Evolutionary conservation across 805 yeast genomes (phyloP).

Genomic region (Schizosaccharomyces octosporus): DNA sequence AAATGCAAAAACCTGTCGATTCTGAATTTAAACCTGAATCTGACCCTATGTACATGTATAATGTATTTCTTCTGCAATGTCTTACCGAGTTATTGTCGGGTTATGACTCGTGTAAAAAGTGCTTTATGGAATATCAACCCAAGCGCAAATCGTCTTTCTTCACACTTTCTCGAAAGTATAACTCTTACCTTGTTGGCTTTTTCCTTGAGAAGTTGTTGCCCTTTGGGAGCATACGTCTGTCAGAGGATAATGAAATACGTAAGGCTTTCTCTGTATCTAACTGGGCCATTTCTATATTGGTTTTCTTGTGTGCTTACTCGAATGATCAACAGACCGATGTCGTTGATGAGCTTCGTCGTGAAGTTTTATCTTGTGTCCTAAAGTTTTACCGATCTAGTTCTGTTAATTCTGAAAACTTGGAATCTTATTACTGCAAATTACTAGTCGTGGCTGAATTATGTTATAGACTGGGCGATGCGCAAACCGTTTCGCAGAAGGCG

Average conservation of each 20-base stretch:
- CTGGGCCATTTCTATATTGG: slow-evolving; percentile 34
- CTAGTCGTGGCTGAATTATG: slow-evolving; percentile 28
- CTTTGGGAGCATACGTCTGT: slow-evolving; percentile 18
- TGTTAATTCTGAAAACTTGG: slow-evolving; percentile 16
- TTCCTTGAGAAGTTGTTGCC: slow-evolving; percentile 22
- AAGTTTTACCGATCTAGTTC: slow-evolving; percentile 34
- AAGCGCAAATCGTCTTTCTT: neutral
- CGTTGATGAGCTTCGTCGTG: slow-evolving; percentile 47
- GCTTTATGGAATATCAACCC: neutral
- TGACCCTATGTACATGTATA: slow-evolving; percentile 38
- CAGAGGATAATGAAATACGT: slow-evolving; percentile 15
- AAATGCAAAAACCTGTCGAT: neutral
- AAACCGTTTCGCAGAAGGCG: slow-evolving; percentile 6
- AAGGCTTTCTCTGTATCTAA: slow-evolving; percentile 29
- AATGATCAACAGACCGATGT: slow-evolving; percentile 26
- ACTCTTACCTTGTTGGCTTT: neutral
- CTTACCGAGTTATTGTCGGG: slow-evolving; percentile 52
- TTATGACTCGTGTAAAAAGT: slow-evolving; percentile 16
- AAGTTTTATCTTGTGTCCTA: slow-evolving; percentile 41
- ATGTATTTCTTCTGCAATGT: slow-evolving; percentile 40
- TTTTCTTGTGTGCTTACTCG: slow-evolving; percentile 37
- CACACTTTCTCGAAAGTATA: neutral
- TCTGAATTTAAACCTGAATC: slow-evolving; percentile 9
- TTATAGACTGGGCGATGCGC: slow-evolving; percentile 12
- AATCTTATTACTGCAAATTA: slow-evolving; percentile 29